Conservation (phyloP, 2,329 filamentous ascomycete species). For the Calonectria naviculata region DNA sequence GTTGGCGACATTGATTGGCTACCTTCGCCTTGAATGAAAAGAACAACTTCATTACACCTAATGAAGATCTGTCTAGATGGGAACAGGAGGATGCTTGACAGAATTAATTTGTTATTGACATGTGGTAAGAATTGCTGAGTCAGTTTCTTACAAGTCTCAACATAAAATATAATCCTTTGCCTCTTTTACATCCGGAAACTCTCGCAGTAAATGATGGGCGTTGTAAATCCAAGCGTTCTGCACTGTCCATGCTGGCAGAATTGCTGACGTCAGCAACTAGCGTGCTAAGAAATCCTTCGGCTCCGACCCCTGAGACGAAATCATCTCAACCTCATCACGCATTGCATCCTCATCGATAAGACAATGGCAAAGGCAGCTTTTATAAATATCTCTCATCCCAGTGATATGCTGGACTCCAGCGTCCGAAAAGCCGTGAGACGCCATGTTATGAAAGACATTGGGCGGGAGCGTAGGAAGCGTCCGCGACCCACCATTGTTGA, state of each 20-base stretch:
- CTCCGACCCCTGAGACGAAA: neutral
- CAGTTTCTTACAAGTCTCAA: too few species aligned
- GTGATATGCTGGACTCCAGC: neutral
- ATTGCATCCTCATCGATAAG: neutral
- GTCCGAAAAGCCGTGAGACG: neutral
- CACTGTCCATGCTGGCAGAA: neutral
- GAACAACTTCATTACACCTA: too few species aligned
- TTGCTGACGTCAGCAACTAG: neutral
- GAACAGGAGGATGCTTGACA: too few species aligned
- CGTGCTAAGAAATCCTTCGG: neutral
- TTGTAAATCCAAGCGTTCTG: too few species aligned
- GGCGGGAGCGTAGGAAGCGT: neutral
- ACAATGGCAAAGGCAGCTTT: neutral
- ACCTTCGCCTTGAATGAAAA: neutral
- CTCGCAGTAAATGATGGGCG: too few species aligned
- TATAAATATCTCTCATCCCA: neutral
- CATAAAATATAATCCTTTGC: too few species aligned
- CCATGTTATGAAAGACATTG: conserved; percentile 5
- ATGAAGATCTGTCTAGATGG: too few species aligned
- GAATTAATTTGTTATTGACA: too few species aligned
- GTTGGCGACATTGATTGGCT: neutral
- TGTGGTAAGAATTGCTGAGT: too few species aligned
- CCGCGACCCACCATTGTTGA: neutral
- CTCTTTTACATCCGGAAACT: too few species aligned
- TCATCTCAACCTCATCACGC: neutral